phyloP scores from a whole-genome alignment of 2,329 filamentous ascomycete species.

The Fonsecaea nubica region DNA sequence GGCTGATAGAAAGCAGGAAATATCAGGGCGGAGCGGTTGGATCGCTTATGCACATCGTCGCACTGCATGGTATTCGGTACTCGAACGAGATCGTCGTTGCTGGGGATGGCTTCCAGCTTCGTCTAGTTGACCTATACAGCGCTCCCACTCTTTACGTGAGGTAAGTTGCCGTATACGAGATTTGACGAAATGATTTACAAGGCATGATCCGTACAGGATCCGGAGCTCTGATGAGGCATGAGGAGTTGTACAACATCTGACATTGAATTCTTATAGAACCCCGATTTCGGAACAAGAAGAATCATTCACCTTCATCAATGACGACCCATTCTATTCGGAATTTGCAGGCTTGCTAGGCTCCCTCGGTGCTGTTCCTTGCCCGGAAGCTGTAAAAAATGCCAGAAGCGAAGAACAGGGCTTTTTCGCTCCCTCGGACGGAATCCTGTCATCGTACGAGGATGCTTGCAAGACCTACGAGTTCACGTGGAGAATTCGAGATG shows the following conservation, averaged over 20 bases:
- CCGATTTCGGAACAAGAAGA: conserved; percentile 9
- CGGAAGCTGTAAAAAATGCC: neutral
- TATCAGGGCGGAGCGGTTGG: neutral
- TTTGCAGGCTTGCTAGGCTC: conserved; percentile 2
- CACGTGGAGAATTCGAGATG: conserved; percentile 15
- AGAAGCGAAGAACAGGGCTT: neutral
- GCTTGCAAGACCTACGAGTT: conserved; percentile 19
- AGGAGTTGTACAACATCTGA: neutral
- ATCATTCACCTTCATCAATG: neutral
- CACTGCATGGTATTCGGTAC: conserved; percentile 2
- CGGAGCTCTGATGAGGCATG: neutral
- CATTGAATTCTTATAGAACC: neutral
- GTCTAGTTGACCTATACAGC: conserved; percentile 5
- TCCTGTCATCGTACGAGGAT: conserved; percentile 19
- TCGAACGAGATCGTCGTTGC: conserved; percentile 11
- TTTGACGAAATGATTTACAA: neutral
- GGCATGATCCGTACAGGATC: too few relatives aligned
- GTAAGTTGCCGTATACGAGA: conserved; percentile 3
- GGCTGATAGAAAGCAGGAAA: conserved; percentile 7
- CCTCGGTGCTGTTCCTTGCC: neutral
- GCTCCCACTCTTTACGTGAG: conserved; percentile 5
- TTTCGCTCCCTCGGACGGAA: neutral
- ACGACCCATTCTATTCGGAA: conserved; percentile 5
- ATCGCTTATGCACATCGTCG: conserved; percentile 6
- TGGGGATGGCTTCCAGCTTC: conserved; percentile 2